Evolutionary conservation across 257 asterid genomes (phyloP).

Genomic region (Mitragyna speciosa): DNA sequence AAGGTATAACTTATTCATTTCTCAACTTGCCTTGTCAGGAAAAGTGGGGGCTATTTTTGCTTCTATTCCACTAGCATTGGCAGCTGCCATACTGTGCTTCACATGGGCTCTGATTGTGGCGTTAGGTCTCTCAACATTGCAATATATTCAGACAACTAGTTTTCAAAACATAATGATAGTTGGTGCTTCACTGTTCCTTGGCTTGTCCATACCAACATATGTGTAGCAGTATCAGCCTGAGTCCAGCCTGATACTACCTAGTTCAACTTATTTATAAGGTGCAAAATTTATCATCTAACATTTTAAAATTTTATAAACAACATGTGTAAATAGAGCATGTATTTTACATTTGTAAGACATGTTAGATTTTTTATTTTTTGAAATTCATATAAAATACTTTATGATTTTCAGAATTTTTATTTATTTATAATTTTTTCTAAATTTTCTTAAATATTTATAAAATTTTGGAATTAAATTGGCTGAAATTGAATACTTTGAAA

Average conservation of each 20-base stretch:
- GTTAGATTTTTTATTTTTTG: too few species aligned
- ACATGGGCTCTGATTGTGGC: slow-evolving; percentile 83
- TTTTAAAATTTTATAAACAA: too few species aligned
- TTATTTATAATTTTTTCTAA: too few species aligned
- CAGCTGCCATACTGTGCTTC: slow-evolving; percentile 92
- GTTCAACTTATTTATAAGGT: slow-evolving; percentile 76
- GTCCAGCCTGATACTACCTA: slow-evolving; percentile 68
- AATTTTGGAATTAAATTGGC: too few species aligned
- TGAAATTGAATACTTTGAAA: too few species aligned
- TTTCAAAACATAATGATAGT: slow-evolving; percentile 82
- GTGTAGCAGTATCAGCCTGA: slow-evolving; percentile 85
- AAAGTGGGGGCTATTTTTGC: slow-evolving; percentile 96
- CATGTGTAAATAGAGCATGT: too few species aligned
- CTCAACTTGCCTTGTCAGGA: slow-evolving; percentile 44
- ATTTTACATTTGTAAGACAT: too few species aligned
- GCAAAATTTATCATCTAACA: too few species aligned
- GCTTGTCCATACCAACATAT: slow-evolving; percentile 87
- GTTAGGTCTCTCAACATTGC: slow-evolving; percentile 79
- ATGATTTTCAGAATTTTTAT: too few species aligned
- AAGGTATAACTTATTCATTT: slow-evolving; percentile 11
- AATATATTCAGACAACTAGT: slow-evolving; percentile 69
- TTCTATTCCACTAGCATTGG: slow-evolving; percentile 92
- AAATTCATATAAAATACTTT: too few species aligned
- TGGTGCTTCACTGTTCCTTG: slow-evolving; percentile 85
- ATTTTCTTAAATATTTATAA: too few species aligned